Evolutionary conservation across 106 monocot genomes (phyloP).

Genomic region (Agapanthus africanus): DNA sequence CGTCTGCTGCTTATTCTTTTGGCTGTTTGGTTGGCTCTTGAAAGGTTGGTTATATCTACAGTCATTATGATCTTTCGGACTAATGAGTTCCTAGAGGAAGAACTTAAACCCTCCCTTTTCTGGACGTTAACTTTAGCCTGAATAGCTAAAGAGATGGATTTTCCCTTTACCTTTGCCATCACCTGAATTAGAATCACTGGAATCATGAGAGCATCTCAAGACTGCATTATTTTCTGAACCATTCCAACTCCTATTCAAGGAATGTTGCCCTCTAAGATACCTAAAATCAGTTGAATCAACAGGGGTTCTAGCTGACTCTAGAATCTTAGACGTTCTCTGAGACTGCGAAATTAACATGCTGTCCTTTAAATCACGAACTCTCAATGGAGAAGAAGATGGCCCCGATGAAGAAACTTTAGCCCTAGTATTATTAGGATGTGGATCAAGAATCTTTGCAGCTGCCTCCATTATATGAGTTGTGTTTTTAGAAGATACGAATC

Average conservation of each 20-base stretch:
- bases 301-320: conserved; percentile 28
- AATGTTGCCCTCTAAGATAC: conserved; percentile 32
- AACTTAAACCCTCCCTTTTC: conserved; percentile 35
- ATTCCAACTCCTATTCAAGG: conserved; percentile 29
- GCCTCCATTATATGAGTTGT: conserved; percentile 84
- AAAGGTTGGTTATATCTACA: conserved; percentile 16
- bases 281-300: conserved; percentile 22
- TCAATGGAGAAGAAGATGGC: conserved; percentile 24
- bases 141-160: conserved; percentile 39
- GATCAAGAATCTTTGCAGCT: conserved; percentile 69
- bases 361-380: conserved; percentile 26
- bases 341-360: conserved; percentile 11
- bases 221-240: conserved; percentile 4
- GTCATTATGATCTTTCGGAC: conserved; percentile 19
- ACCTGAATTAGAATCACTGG: conserved; percentile 11
- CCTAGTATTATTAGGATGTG: conserved; percentile 15
- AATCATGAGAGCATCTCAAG: too few relatives aligned
- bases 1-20: conserved; percentile 40
- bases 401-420: conserved; percentile 17
- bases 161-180: conserved; percentile 33
- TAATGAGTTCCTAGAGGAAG: conserved; percentile 13
- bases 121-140: conserved; percentile 58
- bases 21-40: conserved; percentile 29
- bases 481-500: conserved; percentile 43
- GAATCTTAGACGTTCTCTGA: conserved; percentile 24